Conservation (phyloP, 495 filamentous ascomycete species). For the Copromyces sp. region DNA sequence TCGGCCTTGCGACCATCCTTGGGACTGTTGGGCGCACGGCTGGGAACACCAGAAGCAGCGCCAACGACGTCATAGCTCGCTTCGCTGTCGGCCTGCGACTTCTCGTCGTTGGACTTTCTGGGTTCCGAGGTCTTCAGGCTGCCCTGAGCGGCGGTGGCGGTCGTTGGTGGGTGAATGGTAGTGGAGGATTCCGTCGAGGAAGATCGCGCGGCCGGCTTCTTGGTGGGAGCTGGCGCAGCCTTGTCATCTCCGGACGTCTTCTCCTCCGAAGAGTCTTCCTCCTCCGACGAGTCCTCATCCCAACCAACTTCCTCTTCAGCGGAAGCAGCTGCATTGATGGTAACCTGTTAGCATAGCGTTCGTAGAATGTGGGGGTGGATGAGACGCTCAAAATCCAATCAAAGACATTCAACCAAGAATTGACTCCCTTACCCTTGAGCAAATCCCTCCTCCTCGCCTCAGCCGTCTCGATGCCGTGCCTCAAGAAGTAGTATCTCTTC, state of each 20-base stretch:
- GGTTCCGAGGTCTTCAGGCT: conserved; percentile 51
- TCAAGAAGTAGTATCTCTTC: conserved; percentile 90
- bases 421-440: conserved; percentile 61
- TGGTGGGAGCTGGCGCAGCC: conserved; percentile 9
- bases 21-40: conserved; percentile 62
- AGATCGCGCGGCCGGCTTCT: conserved; percentile 21
- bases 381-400: background rate
- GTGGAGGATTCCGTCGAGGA: conserved; percentile 41
- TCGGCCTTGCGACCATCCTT: conserved; percentile 44
- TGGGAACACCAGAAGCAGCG: conserved; percentile 64
- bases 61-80: conserved; percentile 86
- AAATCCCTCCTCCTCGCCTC: conserved; percentile 85
- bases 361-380: background rate
- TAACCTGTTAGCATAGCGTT: conserved; percentile 18
- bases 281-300: conserved; percentile 52
- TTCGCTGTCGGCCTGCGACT: conserved; percentile 77
- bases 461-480: conserved; percentile 90
- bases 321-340: conserved; percentile 39
- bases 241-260: conserved; percentile 25
- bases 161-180: conserved; percentile 37
- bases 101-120: conserved; percentile 76
- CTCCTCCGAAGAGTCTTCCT: conserved; percentile 9
- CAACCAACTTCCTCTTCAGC: conserved; percentile 72
- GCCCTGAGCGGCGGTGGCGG: conserved; percentile 9
- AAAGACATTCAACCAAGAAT: background rate